phyloP scores from a whole-genome alignment of 2,329 filamentous ascomycete species.

The Metarhizium album region DNA sequence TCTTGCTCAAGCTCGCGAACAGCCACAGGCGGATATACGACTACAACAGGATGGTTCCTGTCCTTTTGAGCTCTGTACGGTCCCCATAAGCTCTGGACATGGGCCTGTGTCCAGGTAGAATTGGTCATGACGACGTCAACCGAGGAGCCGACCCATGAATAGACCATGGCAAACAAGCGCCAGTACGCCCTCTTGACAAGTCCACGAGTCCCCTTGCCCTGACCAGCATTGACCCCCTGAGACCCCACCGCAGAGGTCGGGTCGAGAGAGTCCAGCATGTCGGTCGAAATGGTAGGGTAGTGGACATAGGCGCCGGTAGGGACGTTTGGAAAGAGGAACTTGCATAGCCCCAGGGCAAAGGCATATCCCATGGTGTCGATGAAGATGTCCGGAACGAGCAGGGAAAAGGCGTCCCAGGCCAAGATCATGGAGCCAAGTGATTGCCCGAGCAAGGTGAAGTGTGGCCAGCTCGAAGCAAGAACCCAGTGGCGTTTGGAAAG shows the following conservation, averaged over 20 bases:
- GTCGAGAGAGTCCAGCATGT: conserved; percentile 83
- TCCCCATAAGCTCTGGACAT: conserved; percentile 75
- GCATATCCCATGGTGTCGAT: conserved; percentile 98
- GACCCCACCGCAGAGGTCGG: conserved; percentile 44
- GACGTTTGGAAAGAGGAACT: conserved; percentile 67
- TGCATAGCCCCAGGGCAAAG: conserved; percentile 74
- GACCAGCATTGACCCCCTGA: conserved; percentile 73
- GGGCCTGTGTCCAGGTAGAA: conserved; percentile 82
- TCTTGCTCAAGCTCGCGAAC: conserved; percentile 71
- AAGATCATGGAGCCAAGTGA: conserved; percentile 79
- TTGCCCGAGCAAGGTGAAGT: conserved; percentile 89
- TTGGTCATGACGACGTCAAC: conserved; percentile 97
- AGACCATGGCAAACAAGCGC: conserved; percentile 71
- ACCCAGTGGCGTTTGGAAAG: conserved; percentile 81
- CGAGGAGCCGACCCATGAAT: conserved; percentile 70
- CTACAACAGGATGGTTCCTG: conserved; percentile 46
- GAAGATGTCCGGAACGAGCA: conserved; percentile 87
- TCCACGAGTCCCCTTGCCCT: conserved; percentile 63
- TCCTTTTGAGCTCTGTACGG: conserved; percentile 36
- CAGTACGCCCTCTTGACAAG: conserved; percentile 71
- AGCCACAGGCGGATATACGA: conserved; percentile 86
- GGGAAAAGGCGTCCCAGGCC: conserved; percentile 85
- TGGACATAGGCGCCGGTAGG: conserved; percentile 92
- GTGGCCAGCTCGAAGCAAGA: conserved; percentile 76
- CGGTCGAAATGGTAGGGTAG: conserved; percentile 95